Base-by-base conservation (phyloP, 1,284 basidiomycete genomes). In the Stygiomarasmius scandens region DNA sequence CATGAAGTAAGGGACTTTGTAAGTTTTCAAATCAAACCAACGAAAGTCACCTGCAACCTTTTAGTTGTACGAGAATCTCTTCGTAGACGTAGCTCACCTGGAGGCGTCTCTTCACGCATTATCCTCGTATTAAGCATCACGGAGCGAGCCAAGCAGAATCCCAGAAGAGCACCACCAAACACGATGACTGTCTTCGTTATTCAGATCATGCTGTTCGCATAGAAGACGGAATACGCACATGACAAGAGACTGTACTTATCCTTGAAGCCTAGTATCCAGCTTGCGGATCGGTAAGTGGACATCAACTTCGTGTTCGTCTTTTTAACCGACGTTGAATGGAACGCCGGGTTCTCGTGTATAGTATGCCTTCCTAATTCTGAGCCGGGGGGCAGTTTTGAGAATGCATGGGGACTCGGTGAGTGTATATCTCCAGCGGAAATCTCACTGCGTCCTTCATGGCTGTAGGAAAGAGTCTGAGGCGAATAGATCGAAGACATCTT, bases 91-190 rank as follows among this genome's bases (percentile, higher is more conserved):
- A 38, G 45, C 47, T 36, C 20, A 66, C 67, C 67, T 22, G 67
- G 57, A 19, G 59, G 46, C 12, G 66, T 60, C 16, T 54, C 10
- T 19, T 27, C 41, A 14, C 20, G 16, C 27, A 53, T 58, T 46
- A 56, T 62, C 4, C n/a, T 47, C 1, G 56, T 49, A 49, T 63
- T 65, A 62, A 69, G 63, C 48, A 64, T 63, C 11, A 61, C 20
- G 20, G 61, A 61, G 16, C 66, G 54, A 2, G 64, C 64, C 5
- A 69, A 58, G 52, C 63, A 68, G 53, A 63, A 69, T 19, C 67
- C 67, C 0, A 68, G 45, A n/a, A 68, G 36, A 2, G 68, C 65
- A 22, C 68, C 68, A 8, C 68, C 68, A 55, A 63, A 67, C n/a
- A 67, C 27, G n/a, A 68, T 48, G 27, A 63, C 67, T 69, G 4